Conservation (phyloP, 306 rosid genomes). For the Alnus glutinosa region DNA sequence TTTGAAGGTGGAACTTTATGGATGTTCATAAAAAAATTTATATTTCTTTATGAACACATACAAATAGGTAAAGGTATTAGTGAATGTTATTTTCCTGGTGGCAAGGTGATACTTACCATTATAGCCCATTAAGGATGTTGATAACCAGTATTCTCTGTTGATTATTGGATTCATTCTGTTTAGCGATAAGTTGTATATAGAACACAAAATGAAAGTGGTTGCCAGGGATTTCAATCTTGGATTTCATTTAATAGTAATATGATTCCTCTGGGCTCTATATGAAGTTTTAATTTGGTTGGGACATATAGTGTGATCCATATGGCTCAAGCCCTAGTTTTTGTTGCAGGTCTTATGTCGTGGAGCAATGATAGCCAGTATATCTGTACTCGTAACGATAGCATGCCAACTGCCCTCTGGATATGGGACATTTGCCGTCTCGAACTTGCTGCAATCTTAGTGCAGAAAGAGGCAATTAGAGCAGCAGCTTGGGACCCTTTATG, state of each 20-base stretch:
- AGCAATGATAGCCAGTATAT: conserved; percentile 91
- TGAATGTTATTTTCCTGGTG: no score
- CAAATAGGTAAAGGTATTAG: not conserved
- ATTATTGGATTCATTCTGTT: not conserved
- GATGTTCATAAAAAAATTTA: not conserved
- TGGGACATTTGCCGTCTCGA: conserved; percentile 93
- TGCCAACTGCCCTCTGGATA: conserved; percentile 89
- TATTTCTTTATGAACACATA: not conserved
- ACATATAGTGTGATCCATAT: not conserved
- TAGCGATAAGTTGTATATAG: not conserved
- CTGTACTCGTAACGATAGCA: conserved; percentile 88
- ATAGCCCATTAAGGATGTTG: not conserved
- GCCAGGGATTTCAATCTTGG: not conserved
- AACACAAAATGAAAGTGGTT: not conserved
- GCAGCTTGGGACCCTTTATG: conserved; percentile 94
- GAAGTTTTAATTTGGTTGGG: not conserved
- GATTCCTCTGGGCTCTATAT: not conserved
- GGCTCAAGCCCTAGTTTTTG: conserved; percentile 13
- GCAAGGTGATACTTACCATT: not conserved
- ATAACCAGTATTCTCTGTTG: not conserved
- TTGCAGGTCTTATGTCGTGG: conserved; percentile 84
- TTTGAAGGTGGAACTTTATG: not conserved
- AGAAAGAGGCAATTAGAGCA: conserved; percentile 80
- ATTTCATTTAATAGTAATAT: not conserved
- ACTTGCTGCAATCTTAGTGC: conserved; percentile 79